Percentiles rank a stretch among this genome's conserved stretches.
Conservation (phyloP, 768 basidiomycete species). For the Serendipita sp. region DNA sequence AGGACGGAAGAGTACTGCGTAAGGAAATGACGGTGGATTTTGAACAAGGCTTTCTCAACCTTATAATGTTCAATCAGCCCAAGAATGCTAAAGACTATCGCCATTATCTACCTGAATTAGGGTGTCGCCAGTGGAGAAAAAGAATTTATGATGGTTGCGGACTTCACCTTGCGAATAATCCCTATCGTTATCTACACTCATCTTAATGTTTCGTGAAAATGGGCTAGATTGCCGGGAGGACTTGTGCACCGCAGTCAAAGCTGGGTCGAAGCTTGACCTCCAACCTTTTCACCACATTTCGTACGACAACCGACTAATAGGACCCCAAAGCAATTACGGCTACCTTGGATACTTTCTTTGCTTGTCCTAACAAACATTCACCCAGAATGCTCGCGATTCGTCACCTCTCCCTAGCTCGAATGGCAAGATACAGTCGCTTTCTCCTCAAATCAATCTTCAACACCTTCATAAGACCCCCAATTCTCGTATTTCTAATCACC, state of each 20-base stretch:
- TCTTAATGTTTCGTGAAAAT: too few relatives aligned
- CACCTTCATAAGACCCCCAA: slow-evolving; percentile 6
- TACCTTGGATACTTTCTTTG: too few relatives aligned
- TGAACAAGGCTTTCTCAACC: background rate
- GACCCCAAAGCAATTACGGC: too few relatives aligned
- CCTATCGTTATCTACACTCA: too few relatives aligned
- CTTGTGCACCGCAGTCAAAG: too few relatives aligned
- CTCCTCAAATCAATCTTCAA: slow-evolving; percentile 7
- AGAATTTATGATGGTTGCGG: background rate
- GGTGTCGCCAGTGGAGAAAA: background rate
- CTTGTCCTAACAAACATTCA: too few relatives aligned
- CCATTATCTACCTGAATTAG: background rate
- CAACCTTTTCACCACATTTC: too few relatives aligned
- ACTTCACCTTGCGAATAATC: background rate
- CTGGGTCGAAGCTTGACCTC: too few relatives aligned
- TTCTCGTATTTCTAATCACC: background rate
- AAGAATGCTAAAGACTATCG: background rate
- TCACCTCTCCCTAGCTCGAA: background rate
- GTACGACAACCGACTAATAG: too few relatives aligned
- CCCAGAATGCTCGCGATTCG: background rate
- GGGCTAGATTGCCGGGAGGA: too few relatives aligned
- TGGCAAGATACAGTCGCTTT: slow-evolving; percentile 4
- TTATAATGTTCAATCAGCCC: background rate
- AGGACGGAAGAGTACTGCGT: background rate
- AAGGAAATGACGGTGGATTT: slow-evolving; percentile 2